phyloP scores from a whole-genome alignment of 768 basidiomycete species.

The Psilocybe sp. region DNA sequence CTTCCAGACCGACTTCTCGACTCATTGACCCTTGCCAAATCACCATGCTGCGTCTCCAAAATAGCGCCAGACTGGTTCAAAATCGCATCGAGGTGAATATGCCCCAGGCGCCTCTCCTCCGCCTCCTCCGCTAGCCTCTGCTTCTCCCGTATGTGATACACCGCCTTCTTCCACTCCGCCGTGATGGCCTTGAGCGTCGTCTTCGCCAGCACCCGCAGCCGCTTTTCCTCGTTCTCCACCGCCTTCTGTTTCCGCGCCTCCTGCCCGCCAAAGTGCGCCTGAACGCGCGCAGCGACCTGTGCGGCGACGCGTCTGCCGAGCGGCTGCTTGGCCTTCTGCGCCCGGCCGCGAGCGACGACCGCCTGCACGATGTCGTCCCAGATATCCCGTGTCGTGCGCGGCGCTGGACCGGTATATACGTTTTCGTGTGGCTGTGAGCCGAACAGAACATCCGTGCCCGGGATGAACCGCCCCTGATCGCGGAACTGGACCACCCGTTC shows the following conservation, averaged over 20 bases:
- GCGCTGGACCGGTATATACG: constrained; percentile 22
- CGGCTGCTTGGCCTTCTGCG: constrained; percentile 23
- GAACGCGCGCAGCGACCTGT: constrained; percentile 64
- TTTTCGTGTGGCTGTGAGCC: constrained; percentile 22
- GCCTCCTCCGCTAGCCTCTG: constrained; percentile 60
- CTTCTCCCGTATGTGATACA: constrained; percentile 78
- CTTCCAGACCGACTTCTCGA: constrained; percentile 61
- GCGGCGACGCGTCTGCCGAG: constrained; percentile 38
- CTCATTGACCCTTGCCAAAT: constrained; percentile 49
- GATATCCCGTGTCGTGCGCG: constrained; percentile 37
- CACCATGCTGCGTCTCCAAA: constrained; percentile 78
- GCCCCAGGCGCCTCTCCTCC: constrained; percentile 78
- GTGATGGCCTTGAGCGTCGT: constrained; percentile 67
- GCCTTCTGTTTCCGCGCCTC: constrained; percentile 61
- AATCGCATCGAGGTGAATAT: constrained; percentile 86
- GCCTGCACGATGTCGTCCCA: constrained; percentile 63
- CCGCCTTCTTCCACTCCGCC: constrained; percentile 85
- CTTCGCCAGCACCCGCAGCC: constrained; percentile 65
- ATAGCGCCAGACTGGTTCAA: constrained; percentile 86
- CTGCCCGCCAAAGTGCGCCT: constrained; percentile 72
- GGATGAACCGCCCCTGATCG: constrained; percentile 36
- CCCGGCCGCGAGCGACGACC: constrained; percentile 27
- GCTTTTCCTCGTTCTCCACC: constrained; percentile 60
- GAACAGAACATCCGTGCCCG: constrained; percentile 32
- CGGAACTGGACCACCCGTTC: constrained; percentile 32